Percentiles rank a stretch among this genome's conserved stretches.
These are phyloP conservation scores for Basidiobolus meristosporus DNA, from an alignment of 371 early-diverging fungal genomes.

Conservation along the genomic window DNA sequence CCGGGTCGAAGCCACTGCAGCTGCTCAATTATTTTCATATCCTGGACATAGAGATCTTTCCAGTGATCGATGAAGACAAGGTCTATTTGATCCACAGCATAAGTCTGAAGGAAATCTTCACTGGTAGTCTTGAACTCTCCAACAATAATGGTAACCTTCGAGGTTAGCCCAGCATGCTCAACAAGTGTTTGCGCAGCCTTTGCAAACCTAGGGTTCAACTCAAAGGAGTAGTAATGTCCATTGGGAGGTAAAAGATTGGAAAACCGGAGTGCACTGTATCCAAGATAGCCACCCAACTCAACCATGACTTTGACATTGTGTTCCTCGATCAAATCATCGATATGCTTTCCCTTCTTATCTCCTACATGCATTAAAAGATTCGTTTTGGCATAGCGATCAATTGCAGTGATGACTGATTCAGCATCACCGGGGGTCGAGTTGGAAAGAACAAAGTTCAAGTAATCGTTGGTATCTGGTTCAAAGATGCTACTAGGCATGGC, in stretches of 20 bases:
- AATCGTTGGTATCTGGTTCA: too few species aligned
- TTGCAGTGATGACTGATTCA: too few species aligned
- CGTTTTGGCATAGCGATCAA: too few species aligned
- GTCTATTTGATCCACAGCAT: not conserved
- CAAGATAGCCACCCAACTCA: not conserved
- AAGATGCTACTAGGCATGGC: too few species aligned
- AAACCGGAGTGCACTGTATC: not conserved
- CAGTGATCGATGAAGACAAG: not conserved
- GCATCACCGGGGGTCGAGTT: too few species aligned
- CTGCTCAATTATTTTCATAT: not conserved
- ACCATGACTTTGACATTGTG: not conserved
- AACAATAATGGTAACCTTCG: not conserved
- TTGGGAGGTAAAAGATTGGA: not conserved
- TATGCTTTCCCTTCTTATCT: not conserved
- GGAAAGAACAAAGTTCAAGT: too few species aligned
- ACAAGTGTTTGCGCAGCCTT: not conserved
- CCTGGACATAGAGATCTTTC: not conserved
- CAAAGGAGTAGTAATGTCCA: not conserved
- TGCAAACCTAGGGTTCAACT: not conserved
- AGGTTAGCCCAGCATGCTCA: not conserved
- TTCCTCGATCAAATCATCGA: not conserved
- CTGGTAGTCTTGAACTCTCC: not conserved
- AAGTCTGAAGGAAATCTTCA: not conserved
- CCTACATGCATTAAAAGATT: not conserved
- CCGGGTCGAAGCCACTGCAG: not conserved